These are phyloP conservation scores for Dalbergia cochinchinensis DNA, from an alignment of 306 rosid species.

Conservation along the genomic window DNA sequence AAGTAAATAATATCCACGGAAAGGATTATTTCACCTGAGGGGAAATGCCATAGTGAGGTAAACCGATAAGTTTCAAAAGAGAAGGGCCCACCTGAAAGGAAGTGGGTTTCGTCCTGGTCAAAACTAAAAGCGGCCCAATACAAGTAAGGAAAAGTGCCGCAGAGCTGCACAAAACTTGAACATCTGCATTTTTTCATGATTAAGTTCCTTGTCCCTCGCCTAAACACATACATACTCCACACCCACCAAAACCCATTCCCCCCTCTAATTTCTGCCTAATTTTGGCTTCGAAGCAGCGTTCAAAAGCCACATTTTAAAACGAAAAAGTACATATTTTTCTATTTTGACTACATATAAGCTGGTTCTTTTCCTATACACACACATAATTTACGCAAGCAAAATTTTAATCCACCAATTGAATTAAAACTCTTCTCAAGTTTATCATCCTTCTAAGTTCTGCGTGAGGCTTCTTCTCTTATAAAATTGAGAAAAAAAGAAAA, in stretches of 20 bases:
- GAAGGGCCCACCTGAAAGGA: conserved; percentile 25
- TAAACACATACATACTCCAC: neutral
- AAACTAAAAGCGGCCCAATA: conserved; percentile 27
- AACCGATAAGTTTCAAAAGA: conserved; percentile 6
- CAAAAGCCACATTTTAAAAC: conserved; percentile 1
- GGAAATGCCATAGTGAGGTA: neutral
- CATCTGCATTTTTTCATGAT: conserved; percentile 22
- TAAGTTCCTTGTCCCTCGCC: neutral
- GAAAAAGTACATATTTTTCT: neutral
- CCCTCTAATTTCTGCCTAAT: neutral
- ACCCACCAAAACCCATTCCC: neutral
- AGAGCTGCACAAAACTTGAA: neutral
- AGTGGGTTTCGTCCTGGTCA: conserved; percentile 28
- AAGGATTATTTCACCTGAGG: neutral
- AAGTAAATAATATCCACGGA: neutral
- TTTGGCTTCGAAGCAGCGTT: neutral
- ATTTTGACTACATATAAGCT: neutral
- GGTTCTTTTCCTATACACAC: neutral
- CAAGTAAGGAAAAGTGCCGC: conserved; percentile 30
- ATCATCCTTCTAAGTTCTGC: neutral
- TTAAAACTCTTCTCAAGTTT: neutral
- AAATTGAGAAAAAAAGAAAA: neutral
- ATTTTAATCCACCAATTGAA: neutral
- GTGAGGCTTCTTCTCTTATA: neutral
- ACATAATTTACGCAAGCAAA: neutral